Evolutionary conservation across 2,329 filamentous ascomycete species (phyloP).

Genomic region (Alternaria panax): DNA sequence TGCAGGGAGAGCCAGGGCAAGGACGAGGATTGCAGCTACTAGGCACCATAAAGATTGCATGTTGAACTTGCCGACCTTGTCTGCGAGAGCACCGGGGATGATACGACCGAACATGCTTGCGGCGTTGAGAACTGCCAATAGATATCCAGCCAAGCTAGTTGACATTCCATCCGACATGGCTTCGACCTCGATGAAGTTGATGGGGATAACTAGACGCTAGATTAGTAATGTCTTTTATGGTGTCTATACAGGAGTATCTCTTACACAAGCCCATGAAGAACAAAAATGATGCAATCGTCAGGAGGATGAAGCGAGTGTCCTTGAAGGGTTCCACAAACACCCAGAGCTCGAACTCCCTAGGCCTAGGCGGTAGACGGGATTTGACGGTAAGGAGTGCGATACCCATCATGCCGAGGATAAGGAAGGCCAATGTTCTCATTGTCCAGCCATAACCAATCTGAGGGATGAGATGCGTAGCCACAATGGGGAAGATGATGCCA

Average conservation of each 20-base stretch:
- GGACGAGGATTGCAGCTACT: slow-evolving; percentile 53
- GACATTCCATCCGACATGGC: slow-evolving; percentile 59
- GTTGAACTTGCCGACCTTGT: slow-evolving; percentile 64
- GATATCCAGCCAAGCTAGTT: slow-evolving; percentile 57
- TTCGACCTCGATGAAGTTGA: slow-evolving; percentile 57
- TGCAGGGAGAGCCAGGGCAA: slow-evolving; percentile 59
- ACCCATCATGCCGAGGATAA: slow-evolving; percentile 66
- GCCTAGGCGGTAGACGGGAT: slow-evolving; percentile 57
- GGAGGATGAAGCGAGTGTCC: slow-evolving; percentile 55
- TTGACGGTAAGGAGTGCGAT: slow-evolving; percentile 63
- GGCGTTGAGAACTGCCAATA: slow-evolving; percentile 61
- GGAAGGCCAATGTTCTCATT: slow-evolving; percentile 64
- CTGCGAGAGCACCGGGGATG: slow-evolving; percentile 62
- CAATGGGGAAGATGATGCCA: slow-evolving; percentile 68
- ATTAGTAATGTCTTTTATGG: not conserved
- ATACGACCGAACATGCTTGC: slow-evolving; percentile 62
- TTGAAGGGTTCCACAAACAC: slow-evolving; percentile 45
- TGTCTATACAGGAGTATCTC: not conserved
- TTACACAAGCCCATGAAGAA: slow-evolving; percentile 66
- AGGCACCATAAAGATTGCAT: slow-evolving; percentile 42
- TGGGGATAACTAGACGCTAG: slow-evolving; percentile 54
- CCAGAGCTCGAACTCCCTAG: slow-evolving; percentile 40
- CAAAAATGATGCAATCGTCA: slow-evolving; percentile 60
- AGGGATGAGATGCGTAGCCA: slow-evolving; percentile 63
- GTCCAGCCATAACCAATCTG: slow-evolving; percentile 66